Base-by-base conservation (phyloP, 2,329 filamentous ascomycete species). In the Talaromyces sp. region DNA sequence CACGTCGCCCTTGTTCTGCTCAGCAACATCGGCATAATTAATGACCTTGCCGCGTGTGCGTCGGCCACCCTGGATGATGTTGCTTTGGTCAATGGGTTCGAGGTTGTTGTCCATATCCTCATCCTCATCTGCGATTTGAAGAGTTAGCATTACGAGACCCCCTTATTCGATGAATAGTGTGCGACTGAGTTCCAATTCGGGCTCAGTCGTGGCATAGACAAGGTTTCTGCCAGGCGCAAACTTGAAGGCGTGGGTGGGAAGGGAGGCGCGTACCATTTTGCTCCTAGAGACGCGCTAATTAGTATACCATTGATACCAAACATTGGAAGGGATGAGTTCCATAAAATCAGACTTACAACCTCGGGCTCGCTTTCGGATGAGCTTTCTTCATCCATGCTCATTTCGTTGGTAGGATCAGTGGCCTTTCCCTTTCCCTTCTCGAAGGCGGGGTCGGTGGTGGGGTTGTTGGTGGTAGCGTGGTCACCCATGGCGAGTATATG, bases 41-140 rank as follows among this genome's bases (percentile, higher is more conserved):
- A 97, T 97, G 69, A 86, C 83, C 75, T 90, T 90, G 70, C 92
- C 92, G 69, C 93, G 93, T 59, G 93, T 97, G 75, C 94, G 93
- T 66, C 87, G 85, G 58, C 87, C 87, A 60, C 81, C 83, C 54
- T 78, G 73, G 70, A 97, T 86, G 73, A 97, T 96, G 82, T 97
- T 97, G 72, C 84, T 84, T 52, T 84, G 80, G 71, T 96, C 90
- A 72, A 99, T 97, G 77, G 93, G 92, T 71, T 95, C 90, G 81
- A 96, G 84, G 74, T 89, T 88, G 68, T 90, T 82, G 68, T 90
- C 82, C 16, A 68, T 79, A 50, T 91, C 90, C 40, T 91, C 91
- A 41, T 89, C 88, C 48, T 90, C 89, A 64, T 88, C 87, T 55
- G 40, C 47, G 22, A 44, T 55, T 27, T 4, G 24, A 27, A 40